Percentiles rank a stretch among this genome's conserved stretches.
phyloP scores from a whole-genome alignment of 1,284 basidiomycete species.

The Kalmanozyma brasiliensis region DNA sequence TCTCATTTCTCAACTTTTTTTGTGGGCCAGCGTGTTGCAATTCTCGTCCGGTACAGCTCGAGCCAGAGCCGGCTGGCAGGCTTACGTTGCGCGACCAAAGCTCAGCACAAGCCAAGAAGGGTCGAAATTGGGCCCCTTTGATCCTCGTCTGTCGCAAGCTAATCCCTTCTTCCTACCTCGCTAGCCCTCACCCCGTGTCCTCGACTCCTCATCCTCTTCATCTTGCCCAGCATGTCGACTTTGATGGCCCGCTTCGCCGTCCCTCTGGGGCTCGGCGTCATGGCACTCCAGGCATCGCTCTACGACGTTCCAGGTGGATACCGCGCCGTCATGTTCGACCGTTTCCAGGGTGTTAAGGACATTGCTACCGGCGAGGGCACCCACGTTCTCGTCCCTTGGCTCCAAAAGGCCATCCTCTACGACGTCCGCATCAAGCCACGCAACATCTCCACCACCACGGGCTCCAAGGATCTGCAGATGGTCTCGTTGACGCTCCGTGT shows the following conservation, averaged over 20 bases:
- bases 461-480: constrained; percentile 97
- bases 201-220: background rate
- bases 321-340: constrained; percentile 97
- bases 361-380: constrained; percentile 78
- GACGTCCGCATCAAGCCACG: constrained; percentile 95
- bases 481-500: constrained; percentile 91
- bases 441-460: constrained; percentile 95
- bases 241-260: constrained; percentile 58
- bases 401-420: constrained; percentile 89
- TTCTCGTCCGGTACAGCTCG: constrained; percentile 36
- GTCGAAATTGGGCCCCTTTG: background rate
- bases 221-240: constrained; percentile 42
- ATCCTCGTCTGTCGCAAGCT: constrained; percentile 4
- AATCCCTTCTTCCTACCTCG: background rate
- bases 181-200: background rate
- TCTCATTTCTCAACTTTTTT: background rate
- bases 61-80: constrained; percentile 1
- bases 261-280: constrained; percentile 65
- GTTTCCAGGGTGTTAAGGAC: constrained; percentile 84
- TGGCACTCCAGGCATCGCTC: constrained; percentile 67
- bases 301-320: constrained; percentile 74
- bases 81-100: constrained; percentile 37
- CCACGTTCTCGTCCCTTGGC: constrained; percentile 93
- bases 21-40: too few species aligned
- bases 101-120: constrained; percentile 47